A percentile compares a stretch with the other conserved stretches of the same genome.
Evolutionary conservation across 176 grass and related monocot species (phyloP).

Genomic region (Aegilops bicornis): DNA sequence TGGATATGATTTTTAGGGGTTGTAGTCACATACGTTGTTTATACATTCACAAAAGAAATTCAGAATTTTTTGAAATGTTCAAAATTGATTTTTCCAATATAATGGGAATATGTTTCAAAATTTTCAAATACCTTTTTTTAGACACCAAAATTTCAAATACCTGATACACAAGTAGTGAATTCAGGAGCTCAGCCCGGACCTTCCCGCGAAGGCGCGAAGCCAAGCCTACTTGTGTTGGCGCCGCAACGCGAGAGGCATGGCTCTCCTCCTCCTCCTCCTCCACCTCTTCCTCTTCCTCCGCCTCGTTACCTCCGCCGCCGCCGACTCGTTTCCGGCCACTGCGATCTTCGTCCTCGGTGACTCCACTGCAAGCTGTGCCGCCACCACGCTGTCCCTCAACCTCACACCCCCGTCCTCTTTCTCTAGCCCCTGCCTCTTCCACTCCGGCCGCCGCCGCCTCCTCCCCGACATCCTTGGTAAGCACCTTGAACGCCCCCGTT

Average conservation of each 20-base stretch:
- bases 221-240: constrained; percentile 7
- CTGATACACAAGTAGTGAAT: too few species aligned
- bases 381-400: constrained; percentile 34
- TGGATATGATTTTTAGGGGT: too few species aligned
- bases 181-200: background rate
- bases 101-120: too few species aligned
- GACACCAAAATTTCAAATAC: too few species aligned
- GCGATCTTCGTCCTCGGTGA: constrained; percentile 49
- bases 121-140: too few species aligned
- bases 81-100: too few species aligned
- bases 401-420: constrained; percentile 19
- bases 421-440: constrained; percentile 25
- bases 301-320: background rate
- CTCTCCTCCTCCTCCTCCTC: constrained; percentile 20
- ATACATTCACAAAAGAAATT: too few species aligned
- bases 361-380: constrained; percentile 54
- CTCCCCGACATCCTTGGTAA: constrained; percentile 62
- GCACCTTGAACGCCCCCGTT: background rate
- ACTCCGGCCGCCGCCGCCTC: constrained; percentile 32
- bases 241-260: constrained; percentile 38
- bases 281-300: background rate
- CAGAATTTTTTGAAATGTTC: too few species aligned
- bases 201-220: background rate
- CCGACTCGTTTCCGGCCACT: background rate
- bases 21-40: too few species aligned